phyloP scores from a whole-genome alignment of 257 asterid species.

The Fraxinus quadrangulata region DNA sequence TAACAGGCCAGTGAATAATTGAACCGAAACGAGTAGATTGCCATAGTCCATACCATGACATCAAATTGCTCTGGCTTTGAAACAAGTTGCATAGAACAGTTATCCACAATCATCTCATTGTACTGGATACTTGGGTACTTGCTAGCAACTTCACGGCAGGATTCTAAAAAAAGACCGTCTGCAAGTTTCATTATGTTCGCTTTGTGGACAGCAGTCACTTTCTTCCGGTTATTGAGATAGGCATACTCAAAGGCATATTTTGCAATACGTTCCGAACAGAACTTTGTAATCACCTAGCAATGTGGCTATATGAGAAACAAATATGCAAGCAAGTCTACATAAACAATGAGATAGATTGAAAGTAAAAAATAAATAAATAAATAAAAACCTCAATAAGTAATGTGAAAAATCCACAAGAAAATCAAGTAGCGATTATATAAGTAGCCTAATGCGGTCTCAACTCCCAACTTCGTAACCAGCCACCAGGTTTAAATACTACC shows the following conservation, averaged over 20 bases:
- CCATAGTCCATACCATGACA: conserved; percentile 68
- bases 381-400: background rate
- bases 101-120: conserved; percentile 91
- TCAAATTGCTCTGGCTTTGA: conserved; percentile 99
- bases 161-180: conserved; percentile 91
- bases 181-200: conserved; percentile 99
- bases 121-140: conserved; percentile 87
- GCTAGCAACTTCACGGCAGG: conserved; percentile 96
- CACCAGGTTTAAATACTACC: background rate
- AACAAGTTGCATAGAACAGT: conserved; percentile 99
- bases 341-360: background rate
- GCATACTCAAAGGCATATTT: conserved; percentile 98
- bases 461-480: background rate
- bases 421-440: background rate
- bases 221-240: conserved; percentile 91
- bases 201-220: conserved; percentile 96
- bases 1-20: background rate
- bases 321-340: conserved; percentile 8
- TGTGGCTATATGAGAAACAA: conserved; percentile 39
- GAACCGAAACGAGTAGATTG: conserved; percentile 1
- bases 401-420: background rate
- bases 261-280: conserved; percentile 95
- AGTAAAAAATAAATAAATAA: background rate
- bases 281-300: conserved; percentile 90
- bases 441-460: background rate